These are phyloP conservation scores for Halocafeteria seosinensis DNA, from an alignment of 108 stramenopile genomes.

Conservation along the genomic window DNA sequence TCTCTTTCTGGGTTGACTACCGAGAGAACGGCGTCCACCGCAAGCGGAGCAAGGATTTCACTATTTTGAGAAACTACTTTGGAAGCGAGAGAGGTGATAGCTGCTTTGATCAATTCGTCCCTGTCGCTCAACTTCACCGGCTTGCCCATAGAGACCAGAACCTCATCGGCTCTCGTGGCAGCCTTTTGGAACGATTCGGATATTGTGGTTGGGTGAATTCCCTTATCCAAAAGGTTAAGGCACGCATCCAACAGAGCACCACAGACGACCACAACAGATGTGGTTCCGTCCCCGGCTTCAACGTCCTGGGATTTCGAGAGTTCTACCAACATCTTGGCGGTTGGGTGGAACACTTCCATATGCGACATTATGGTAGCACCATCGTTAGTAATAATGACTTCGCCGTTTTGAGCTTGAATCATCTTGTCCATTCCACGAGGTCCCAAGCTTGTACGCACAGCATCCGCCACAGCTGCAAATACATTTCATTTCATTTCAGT, in stretches of 20 bases:
- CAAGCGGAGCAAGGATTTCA: slow-evolving; percentile 86
- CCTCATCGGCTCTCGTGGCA: slow-evolving; percentile 4
- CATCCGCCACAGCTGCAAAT: slow-evolving; percentile 73
- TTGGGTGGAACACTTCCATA: slow-evolving; percentile 85
- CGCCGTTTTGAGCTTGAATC: slow-evolving; percentile 30
- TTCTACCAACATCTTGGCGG: slow-evolving; percentile 96
- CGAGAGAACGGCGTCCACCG: slow-evolving; percentile 84
- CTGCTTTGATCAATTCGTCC: slow-evolving; percentile 62
- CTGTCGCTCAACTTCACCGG: slow-evolving; percentile 69
- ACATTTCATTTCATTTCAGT: not conserved
- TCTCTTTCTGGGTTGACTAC: slow-evolving; percentile 54
- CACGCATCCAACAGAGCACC: slow-evolving; percentile 87
- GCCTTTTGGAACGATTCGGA: slow-evolving; percentile 59
- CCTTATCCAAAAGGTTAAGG: slow-evolving; percentile 25
- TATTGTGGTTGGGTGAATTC: slow-evolving; percentile 90
- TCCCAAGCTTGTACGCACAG: slow-evolving; percentile 81
- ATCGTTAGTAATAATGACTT: slow-evolving; percentile 86
- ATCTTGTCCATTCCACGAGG: slow-evolving; percentile 99
- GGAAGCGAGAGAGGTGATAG: slow-evolving; percentile 73
- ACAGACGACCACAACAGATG: slow-evolving; percentile 71
- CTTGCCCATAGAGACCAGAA: slow-evolving; percentile 43
- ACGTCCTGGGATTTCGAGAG: slow-evolving; percentile 90
- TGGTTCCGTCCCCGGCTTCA: slow-evolving; percentile 64
- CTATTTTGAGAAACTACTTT: slow-evolving; percentile 88
- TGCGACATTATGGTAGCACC: slow-evolving; percentile 90